Evolutionary conservation across 1,284 basidiomycete genomes (phyloP).

Genomic region (Pyrrhoderma lamaoense): DNA sequence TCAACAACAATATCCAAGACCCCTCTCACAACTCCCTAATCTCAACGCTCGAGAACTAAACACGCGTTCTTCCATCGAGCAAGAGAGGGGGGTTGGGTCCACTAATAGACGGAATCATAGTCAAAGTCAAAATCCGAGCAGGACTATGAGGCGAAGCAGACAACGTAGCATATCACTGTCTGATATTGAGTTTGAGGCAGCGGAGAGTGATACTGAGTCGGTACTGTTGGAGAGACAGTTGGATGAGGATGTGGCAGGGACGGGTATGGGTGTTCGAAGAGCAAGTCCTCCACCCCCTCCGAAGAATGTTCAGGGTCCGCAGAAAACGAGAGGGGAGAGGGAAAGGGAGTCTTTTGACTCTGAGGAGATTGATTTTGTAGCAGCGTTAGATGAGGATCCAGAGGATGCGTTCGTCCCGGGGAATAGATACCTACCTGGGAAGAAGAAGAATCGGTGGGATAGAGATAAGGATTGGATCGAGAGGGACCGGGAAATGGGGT

Average conservation of each 20-base stretch:
- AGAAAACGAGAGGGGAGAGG: neutral
- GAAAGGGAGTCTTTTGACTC: neutral
- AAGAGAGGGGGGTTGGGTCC: too few species aligned
- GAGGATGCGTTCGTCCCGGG: too few species aligned
- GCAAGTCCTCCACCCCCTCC: neutral
- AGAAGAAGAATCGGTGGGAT: conserved; percentile 6
- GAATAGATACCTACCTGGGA: neutral
- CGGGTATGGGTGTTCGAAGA: neutral
- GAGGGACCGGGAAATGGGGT: too few species aligned
- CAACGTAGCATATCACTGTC: neutral
- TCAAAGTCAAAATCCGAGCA: neutral
- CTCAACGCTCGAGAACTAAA: neutral
- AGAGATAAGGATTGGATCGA: too few species aligned
- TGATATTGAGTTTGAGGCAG: neutral
- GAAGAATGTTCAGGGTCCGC: neutral
- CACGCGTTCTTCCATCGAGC: neutral
- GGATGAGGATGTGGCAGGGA: neutral
- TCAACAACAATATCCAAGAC: neutral
- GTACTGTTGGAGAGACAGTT: neutral
- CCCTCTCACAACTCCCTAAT: neutral
- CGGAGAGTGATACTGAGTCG: neutral
- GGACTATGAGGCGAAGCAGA: neutral
- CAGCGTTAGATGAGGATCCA: too few species aligned
- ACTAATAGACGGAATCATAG: neutral
- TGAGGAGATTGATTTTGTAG: neutral